A percentile compares a stretch with the other conserved stretches of the same genome.
Evolutionary conservation across 352 stramenopile genomes (phyloP).

Genomic region (Pythium volutum): DNA sequence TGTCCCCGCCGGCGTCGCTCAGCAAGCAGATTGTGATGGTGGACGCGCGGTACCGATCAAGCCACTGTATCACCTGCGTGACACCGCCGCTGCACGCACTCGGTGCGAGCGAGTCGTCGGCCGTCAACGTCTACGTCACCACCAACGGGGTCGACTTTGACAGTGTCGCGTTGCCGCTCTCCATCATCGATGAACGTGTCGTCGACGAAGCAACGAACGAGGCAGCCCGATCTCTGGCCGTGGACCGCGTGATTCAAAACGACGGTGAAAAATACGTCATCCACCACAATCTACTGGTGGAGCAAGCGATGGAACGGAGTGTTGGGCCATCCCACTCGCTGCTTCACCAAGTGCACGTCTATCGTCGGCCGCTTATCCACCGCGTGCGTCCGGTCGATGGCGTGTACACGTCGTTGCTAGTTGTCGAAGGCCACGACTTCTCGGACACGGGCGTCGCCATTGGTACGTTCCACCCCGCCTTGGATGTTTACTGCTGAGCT

Average conservation of each 20-base stretch:
- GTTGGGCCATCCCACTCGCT: not conserved
- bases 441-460: constrained; percentile 45
- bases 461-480: constrained; percentile 39
- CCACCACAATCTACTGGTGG: not conserved
- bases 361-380: constrained; percentile 41
- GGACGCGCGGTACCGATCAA: constrained; percentile 30
- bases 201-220: not conserved
- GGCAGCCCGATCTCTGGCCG: no score
- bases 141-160: constrained; percentile 45
- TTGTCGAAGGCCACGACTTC: constrained; percentile 52
- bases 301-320: not conserved
- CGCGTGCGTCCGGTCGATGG: constrained; percentile 48
- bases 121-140: constrained; percentile 27
- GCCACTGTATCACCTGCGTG: constrained; percentile 27
- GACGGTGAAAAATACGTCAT: constrained; percentile 14
- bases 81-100: constrained; percentile 26
- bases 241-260: not conserved
- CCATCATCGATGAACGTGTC: not conserved
- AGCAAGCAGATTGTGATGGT: constrained; percentile 26
- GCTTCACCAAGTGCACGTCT: constrained; percentile 39
- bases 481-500: no score
- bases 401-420: constrained; percentile 58
- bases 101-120: constrained; percentile 14
- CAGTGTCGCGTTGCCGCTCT: constrained; percentile 29
- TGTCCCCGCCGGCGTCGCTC: not conserved